phyloP scores from a whole-genome alignment of 2,329 filamentous ascomycete species.

The Xylariales sp. region DNA sequence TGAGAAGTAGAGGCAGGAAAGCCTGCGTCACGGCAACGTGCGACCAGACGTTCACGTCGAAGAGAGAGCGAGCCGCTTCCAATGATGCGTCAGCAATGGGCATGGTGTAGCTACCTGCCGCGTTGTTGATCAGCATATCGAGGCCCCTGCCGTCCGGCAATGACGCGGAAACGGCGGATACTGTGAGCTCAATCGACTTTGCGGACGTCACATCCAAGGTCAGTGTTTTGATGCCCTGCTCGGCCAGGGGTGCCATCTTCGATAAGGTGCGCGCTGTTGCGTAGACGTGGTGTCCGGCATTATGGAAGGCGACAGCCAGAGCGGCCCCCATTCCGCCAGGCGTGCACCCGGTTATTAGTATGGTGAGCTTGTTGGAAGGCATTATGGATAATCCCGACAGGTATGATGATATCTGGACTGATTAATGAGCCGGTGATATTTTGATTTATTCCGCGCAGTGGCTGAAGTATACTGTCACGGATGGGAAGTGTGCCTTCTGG shows the following conservation, averaged over 20 bases:
- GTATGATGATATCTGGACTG: too few relatives aligned
- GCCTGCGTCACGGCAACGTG: conserved; percentile 3
- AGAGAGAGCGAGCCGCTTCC: neutral
- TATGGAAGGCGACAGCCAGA: conserved; percentile 6
- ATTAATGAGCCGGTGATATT: too few relatives aligned
- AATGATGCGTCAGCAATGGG: conserved; percentile 3
- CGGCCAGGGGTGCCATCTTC: conserved; percentile 4
- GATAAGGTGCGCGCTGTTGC: conserved; percentile 6
- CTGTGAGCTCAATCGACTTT: conserved; percentile 3
- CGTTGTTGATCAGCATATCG: conserved; percentile 7
- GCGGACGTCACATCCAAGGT: conserved; percentile 2
- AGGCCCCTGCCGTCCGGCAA: neutral
- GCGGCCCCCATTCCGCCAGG: conserved; percentile 8
- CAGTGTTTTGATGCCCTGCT: conserved; percentile 3
- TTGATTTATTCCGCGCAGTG: too few relatives aligned
- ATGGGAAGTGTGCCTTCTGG: too few relatives aligned
- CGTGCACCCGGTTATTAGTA: conserved; percentile 9
- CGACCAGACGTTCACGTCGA: conserved; percentile 5
- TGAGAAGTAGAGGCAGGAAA: conserved; percentile 1
- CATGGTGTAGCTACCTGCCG: neutral
- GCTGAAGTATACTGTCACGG: too few relatives aligned
- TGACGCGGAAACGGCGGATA: neutral
- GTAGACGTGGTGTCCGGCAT: conserved; percentile 7
- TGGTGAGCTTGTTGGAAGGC: neutral
- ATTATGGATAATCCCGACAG: too few relatives aligned